Percentiles rank a stretch among this genome's conserved stretches.
These are phyloP conservation scores for Nitzschia sp. DNA, from an alignment of 108 stramenopile genomes.

Conservation along the genomic window DNA sequence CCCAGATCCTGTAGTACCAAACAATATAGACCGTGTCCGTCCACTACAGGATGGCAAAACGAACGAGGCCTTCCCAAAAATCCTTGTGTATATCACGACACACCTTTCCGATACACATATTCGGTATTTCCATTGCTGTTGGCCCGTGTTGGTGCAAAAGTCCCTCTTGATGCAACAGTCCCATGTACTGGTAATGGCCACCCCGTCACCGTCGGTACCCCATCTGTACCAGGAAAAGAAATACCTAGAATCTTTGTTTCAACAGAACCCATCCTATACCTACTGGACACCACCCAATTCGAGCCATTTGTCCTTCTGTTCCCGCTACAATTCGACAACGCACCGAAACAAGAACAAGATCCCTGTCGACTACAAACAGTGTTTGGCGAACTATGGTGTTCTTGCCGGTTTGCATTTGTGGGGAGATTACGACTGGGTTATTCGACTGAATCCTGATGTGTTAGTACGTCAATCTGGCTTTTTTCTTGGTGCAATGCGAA, in stretches of 20 bases:
- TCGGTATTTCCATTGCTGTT: conserved; percentile 27
- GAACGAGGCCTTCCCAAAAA: not conserved
- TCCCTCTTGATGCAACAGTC: conserved; percentile 12
- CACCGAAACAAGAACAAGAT: conserved; percentile 2
- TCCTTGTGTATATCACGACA: conserved; percentile 31
- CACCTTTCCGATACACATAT: conserved; percentile 28
- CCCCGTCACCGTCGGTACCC: not conserved
- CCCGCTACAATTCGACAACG: not conserved
- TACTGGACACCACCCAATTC: not conserved
- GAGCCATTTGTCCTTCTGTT: not conserved
- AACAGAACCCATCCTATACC: conserved; percentile 12
- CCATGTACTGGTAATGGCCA: conserved; percentile 16
- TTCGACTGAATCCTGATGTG: conserved; percentile 52
- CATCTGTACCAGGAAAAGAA: conserved; percentile 1
- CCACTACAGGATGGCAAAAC: too few relatives aligned
- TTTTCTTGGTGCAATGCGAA: conserved; percentile 16
- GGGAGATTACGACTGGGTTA: conserved; percentile 43
- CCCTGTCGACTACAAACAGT: conserved; percentile 14
- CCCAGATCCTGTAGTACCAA: too few relatives aligned
- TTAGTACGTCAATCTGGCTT: conserved; percentile 38
- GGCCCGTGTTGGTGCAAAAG: conserved; percentile 17
- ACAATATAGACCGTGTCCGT: too few relatives aligned
- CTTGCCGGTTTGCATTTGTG: conserved; percentile 2
- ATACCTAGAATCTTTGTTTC: conserved; percentile 2
- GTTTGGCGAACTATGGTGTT: conserved; percentile 26